Base-by-base conservation (phyloP, 140 eudicot species). In the Stevia rebaudiana region DNA sequence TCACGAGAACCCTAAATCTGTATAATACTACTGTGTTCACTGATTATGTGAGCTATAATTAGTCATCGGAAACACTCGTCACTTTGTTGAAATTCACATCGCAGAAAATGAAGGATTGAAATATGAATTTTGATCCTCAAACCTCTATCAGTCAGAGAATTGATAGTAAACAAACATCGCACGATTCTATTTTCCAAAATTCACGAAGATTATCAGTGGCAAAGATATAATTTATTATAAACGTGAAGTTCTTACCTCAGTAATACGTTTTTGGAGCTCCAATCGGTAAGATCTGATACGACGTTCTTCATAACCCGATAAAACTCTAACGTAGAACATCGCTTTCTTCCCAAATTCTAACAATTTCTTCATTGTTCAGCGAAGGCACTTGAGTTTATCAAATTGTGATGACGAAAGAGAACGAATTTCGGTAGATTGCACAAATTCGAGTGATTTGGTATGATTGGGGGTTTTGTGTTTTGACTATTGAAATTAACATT, bases 241-340 rank as follows among this genome's bases (percentile, higher is more conserved):
- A 23, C 17, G 7, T 16, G 35, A 33, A 25, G 16, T 22, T 40
- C 3, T 19, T 48, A 84, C 95, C 80, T 76, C 64, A 35, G 74
- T 76, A 21, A 87, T 78, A 48, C 83, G 82, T 73, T 84, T 78
- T 70, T 87, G 71, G 33, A 84, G 71, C 57, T 83, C 67, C 23
- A 90, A 57, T 25, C 95, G 70, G 66, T 77, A 76, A 76, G 88
- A 73, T 73, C 94, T 79, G 71, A 90, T 81, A 33, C 89, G 81
- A 8, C 95, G 94, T 67, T 77, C 94, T 82, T 90, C 97, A 41
- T 86, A 86, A 15, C 97, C 95, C 0, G 97, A 90, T 31, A 90
- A 81, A 58, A 90, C 95, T 73, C 95, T 77, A 41, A 78, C 81
- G 43, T 90, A 90, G 79, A 90, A 86, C 94, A 90, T 71, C 9